Evolutionary conservation across 202 grass and related monocot genomes (phyloP), one percentile per base, ranked within the genome.

Genomic region (Panicum virgatum): DNA sequence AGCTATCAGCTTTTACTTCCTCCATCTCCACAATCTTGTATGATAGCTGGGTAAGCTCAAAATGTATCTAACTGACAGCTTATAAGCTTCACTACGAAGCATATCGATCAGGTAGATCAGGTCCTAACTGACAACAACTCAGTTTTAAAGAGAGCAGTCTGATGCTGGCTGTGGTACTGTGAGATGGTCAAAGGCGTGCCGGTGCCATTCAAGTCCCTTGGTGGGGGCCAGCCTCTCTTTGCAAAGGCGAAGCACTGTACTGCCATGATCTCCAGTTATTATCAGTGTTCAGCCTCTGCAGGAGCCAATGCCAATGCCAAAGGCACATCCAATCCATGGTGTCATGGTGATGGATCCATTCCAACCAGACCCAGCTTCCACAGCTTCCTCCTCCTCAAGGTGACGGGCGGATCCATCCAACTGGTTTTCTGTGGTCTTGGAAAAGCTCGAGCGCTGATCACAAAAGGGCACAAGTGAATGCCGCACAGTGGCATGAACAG

Each of bases 151-250:
- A 72, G 20, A 51, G 12, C 23, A 51, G 27, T 18, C 50, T 61
- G 42, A 44, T 46, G 29, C 52, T 64, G 23, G 68, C 36, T 75
- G 67, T 25, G 69, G 27, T 44, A 90, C 84, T 90, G 88, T 90
- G 64, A 59, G 36, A 34, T n/a, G 74, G 88, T 90, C 88, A 90
- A 83, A 83, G 80, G 62, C 79, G 43, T 79, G 45, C n/a, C n/a
- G n/a, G n/a, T n/a, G n/a, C 60, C 79, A 54, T 73, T 90, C 74
- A 80, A 83, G 69, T 25, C 66, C 73, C n/a, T 39, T 11, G 25
- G 25, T 67, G 75, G 75, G 83, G 83, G 44, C 6, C 32, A 23
- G 52, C 27, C 75, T 79, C 14, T 39, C 61, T 56, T 80, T 57
- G 63, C 84, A 80, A 90, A 86, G 61, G 69, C 67, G 54, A 9